Base-by-base conservation (phyloP, 1,284 basidiomycete genomes). In the Puccinia polysora region DNA sequence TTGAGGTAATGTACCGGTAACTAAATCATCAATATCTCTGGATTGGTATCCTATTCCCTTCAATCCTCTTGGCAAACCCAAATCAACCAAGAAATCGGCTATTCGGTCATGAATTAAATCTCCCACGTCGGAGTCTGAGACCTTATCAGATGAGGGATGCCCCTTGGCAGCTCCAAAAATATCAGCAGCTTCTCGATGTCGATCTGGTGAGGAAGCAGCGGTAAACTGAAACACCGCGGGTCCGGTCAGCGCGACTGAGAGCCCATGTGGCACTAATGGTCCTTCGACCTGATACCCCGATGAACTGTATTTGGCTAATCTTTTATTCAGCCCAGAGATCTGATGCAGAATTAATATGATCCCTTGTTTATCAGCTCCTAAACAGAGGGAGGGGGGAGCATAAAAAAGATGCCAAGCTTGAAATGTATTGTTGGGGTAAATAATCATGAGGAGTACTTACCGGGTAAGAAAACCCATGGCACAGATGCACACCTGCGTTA, bases 311-410 rank as follows among this genome's bases (percentile, higher is more conserved):
- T 89, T 89, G 2, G 91, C 89, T 0, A 91, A 89, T 75, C 87
- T 88, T 82, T 97, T 97, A 83, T 97, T 97, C 78, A 97, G 81
- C 0, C 94, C 93, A 20, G 91, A 94, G 75, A 96, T 93, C 89
- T 90, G 74, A 30, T 32, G 62, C 53, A n/a, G 36, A 43, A 65
- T 12, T 67, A 38, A 25, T 10, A 14, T 10, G 38, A 75, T 78
- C 14, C 1, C 32, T 30, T 18, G 6, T 36, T 40, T 47, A 75
- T 75, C 74, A 65, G 23, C 7, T 20, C 25, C 18, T 43, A 8
- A 52, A 12, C 8, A 23, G 20, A 10, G 14, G 8, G 67, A 20
- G 64, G 55, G 14, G 25, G 52, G 55, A 71, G 43, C 38, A 50
- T 12, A 34, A 8, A 25, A 73, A 59, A 59, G 40, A 43, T 74